These are phyloP conservation scores for Acarospora socialis DNA, from an alignment of 2,329 filamentous ascomycete genomes.

Conservation along the genomic window DNA sequence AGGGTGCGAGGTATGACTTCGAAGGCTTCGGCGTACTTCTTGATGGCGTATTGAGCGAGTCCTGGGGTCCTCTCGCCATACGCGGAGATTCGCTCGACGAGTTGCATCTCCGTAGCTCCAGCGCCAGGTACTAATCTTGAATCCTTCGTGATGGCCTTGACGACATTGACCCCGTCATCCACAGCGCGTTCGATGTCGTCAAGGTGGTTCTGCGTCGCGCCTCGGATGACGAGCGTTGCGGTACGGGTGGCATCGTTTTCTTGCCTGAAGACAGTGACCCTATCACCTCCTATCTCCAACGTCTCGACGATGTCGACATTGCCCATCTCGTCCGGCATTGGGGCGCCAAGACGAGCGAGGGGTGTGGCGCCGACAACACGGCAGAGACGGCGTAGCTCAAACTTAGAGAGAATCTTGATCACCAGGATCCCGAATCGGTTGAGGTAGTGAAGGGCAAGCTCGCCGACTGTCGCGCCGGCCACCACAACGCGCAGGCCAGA, in stretches of 20 bases:
- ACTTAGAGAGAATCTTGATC: constrained; percentile 96
- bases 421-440: constrained; percentile 93
- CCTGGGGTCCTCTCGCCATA: constrained; percentile 88
- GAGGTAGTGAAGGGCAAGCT: constrained; percentile 92
- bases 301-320: constrained; percentile 91
- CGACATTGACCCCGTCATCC: constrained; percentile 94
- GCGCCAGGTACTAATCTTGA: constrained; percentile 82
- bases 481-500: constrained; percentile 84
- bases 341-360: constrained; percentile 85
- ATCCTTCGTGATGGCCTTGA: constrained; percentile 96
- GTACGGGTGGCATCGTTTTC: constrained; percentile 86
- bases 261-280: constrained; percentile 96
- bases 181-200: constrained; percentile 95
- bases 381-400: constrained; percentile 87
- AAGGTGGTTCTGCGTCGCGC: constrained; percentile 94
- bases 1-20: constrained; percentile 90
- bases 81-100: constrained; percentile 81
- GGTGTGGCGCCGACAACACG: constrained; percentile 92
- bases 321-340: constrained; percentile 99
- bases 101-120: constrained; percentile 84
- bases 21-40: constrained; percentile 94
- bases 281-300: constrained; percentile 90
- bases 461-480: constrained; percentile 84
- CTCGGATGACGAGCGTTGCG: constrained; percentile 83
- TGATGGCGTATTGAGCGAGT: constrained; percentile 88